Evolutionary conservation across 495 filamentous ascomycete genomes (phyloP).

Genomic region (Neurospora cerealis): DNA sequence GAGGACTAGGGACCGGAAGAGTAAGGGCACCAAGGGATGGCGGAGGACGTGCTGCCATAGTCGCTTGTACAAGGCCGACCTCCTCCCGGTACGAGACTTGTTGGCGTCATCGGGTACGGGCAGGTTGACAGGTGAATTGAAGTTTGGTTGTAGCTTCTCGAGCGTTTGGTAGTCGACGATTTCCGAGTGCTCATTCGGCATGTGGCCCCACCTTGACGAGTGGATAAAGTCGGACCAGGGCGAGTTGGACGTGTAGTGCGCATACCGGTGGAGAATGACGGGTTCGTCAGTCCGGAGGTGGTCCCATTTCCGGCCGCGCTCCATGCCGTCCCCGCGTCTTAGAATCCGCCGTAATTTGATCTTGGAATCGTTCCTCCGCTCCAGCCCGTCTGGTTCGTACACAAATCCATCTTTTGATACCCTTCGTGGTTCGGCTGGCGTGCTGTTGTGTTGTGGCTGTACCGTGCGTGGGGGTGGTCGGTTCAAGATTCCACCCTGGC

Average conservation of each 20-base stretch:
- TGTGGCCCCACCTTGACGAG: conserved; percentile 40
- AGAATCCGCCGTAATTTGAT: conserved; percentile 19
- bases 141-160: conserved; percentile 39
- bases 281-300: conserved; percentile 44
- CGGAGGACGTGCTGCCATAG: conserved; percentile 46
- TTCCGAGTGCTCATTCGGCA: conserved; percentile 32
- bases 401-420: conserved; percentile 46
- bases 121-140: conserved; percentile 26
- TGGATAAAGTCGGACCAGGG: conserved; percentile 40
- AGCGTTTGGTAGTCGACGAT: conserved; percentile 33
- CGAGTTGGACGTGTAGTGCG: conserved; percentile 25
- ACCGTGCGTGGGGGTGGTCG: conserved; percentile 39
- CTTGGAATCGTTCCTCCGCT: conserved; percentile 12
- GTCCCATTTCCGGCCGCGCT: conserved; percentile 46
- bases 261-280: conserved; percentile 42
- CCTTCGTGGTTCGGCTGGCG: conserved; percentile 36
- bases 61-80: conserved; percentile 29
- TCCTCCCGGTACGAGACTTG: conserved; percentile 8
- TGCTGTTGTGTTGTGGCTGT: conserved; percentile 51
- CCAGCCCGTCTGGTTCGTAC: conserved; percentile 26
- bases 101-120: conserved; percentile 8
- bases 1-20: conserved; percentile 74
- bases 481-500: conserved; percentile 16
- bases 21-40: conserved; percentile 77
- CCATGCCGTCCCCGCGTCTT: conserved; percentile 22